Conservation (phyloP, 2,329 filamentous ascomycete species). For the Trichoderma semiorbis region DNA sequence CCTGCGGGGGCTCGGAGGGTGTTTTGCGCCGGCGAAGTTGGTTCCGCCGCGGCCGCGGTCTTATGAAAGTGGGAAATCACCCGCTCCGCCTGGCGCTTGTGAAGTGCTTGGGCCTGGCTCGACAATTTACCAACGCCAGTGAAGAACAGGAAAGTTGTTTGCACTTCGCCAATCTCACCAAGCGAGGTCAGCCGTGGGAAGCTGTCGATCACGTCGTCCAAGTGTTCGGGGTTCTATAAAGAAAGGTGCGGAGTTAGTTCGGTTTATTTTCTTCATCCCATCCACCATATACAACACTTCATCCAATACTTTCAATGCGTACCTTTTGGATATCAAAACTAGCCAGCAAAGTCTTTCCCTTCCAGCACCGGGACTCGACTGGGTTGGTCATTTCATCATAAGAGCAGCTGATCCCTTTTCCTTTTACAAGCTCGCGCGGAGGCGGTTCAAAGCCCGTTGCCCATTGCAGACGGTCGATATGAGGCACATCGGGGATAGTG, state of each 20-base stretch:
- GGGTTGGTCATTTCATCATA: constrained; percentile 41
- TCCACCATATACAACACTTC: background rate
- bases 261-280: background rate
- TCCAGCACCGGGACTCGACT: constrained; percentile 45
- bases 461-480: constrained; percentile 39
- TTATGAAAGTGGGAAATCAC: constrained; percentile 41
- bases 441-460: constrained; percentile 43
- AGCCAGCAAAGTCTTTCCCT: constrained; percentile 39
- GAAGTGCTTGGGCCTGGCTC: constrained; percentile 41
- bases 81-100: constrained; percentile 47
- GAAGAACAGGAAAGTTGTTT: constrained; percentile 55
- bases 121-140: constrained; percentile 43
- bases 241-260: background rate
- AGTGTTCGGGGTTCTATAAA: constrained; percentile 37
- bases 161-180: constrained; percentile 48
- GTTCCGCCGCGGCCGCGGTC: constrained; percentile 23
- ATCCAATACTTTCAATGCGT: background rate
- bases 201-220: constrained; percentile 44
- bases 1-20: constrained; percentile 37
- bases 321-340: constrained; percentile 46
- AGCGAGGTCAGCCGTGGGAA: constrained; percentile 44
- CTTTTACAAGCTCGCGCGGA: constrained; percentile 33
- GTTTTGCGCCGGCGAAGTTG: constrained; percentile 27
- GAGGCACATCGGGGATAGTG: constrained; percentile 45
- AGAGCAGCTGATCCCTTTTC: constrained; percentile 29